phyloP scores from a whole-genome alignment of 2,329 filamentous ascomycete species.

The Fusarium begoniae region DNA sequence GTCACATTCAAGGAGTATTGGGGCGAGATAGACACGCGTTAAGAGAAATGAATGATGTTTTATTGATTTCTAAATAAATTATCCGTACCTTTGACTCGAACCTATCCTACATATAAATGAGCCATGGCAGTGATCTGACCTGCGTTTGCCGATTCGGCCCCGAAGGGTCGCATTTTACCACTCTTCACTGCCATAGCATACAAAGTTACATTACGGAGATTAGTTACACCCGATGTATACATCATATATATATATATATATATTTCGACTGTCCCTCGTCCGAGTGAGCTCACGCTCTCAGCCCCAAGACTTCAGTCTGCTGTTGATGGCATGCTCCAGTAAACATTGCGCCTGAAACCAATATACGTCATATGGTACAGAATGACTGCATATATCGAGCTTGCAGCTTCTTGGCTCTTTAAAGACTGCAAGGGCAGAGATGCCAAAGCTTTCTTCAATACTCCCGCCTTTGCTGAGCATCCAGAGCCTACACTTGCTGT shows the following conservation, averaged over 20 bases:
- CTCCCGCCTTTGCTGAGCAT: constrained; percentile 47
- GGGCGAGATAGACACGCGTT: not conserved
- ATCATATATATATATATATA: not conserved
- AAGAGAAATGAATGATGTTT: not conserved
- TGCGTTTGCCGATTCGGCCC: constrained; percentile 35
- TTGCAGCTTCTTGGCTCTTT: constrained; percentile 52
- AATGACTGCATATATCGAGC: constrained; percentile 47
- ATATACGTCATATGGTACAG: not conserved
- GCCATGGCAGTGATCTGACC: not conserved
- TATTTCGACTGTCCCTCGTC: not conserved
- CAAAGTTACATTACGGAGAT: not conserved
- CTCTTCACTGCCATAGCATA: not conserved
- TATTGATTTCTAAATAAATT: not conserved
- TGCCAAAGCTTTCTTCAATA: constrained; percentile 50
- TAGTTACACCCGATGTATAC: not conserved
- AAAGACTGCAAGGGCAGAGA: constrained; percentile 50
- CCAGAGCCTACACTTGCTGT: constrained; percentile 50
- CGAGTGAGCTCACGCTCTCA: not conserved
- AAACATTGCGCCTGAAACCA: not conserved
- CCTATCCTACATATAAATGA: not conserved
- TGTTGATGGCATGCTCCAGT: not conserved
- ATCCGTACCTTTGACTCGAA: not conserved
- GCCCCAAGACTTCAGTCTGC: not conserved
- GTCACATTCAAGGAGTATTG: not conserved
- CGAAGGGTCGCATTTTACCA: not conserved